Base-by-base conservation (phyloP, 108 stramenopile species). In the Cyclotella choctawhatcheeana region DNA sequence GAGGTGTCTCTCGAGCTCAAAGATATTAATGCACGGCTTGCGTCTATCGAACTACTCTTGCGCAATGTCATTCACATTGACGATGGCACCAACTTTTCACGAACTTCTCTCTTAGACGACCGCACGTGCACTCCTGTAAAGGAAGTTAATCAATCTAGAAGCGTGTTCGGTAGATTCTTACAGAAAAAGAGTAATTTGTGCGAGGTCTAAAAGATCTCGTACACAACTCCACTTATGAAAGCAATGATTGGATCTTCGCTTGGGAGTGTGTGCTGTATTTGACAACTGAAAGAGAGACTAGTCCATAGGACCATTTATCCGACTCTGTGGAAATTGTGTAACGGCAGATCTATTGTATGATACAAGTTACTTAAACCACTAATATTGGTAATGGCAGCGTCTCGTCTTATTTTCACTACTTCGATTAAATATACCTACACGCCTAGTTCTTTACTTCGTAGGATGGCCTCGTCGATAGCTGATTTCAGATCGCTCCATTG, bases 151-250 rank as follows among this genome's bases (percentile, higher is more conserved):
- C n/a, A n/a, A n/a, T n/a, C n/a, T 40, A 35, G 6, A 60, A 60
- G 40, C 43, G n/a, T 60, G 20, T 60, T 60, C 20, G 25, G 27
- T 35, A 35, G 59, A 10, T 60, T 60, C 59, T 60, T 60, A 20
- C 13, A 5, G 16, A 60, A 43, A 40, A 60, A 43, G 13, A 18
- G 22, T 2, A 1, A 37, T 4, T 31, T 56, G 55, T 56, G 3
- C 31, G 55, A 56, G 30, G 1, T 56, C 29, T 56, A 30, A 56
- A 3, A 31, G 55, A 14, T 17, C 14, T 3, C n/a, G n/a, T n/a
- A n/a, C n/a, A n/a, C n/a, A n/a, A n/a, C n/a, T n/a, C n/a, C n/a
- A n/a, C 1, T 56, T 29, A n/a, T 13, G 13, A 1, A 30, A 31
- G 10, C 55, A 56, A 52, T 52, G 10, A 56, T 56, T 56, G 55